Conservation (phyloP, 176 grass and related monocot genomes). For the Poa annua region DNA sequence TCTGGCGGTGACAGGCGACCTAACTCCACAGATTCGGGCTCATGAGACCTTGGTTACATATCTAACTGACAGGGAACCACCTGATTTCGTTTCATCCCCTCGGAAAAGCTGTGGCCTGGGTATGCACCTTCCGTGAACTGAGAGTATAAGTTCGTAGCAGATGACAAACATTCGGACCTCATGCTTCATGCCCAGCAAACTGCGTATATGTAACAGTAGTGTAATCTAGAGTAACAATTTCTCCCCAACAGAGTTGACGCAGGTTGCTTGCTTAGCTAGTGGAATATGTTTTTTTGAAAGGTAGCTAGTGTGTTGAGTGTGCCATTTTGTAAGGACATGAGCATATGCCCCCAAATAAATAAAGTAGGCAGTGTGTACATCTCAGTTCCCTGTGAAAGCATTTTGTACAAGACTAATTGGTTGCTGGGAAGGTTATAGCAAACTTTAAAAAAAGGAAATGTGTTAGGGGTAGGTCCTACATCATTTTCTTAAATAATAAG, state of each 20-base stretch:
- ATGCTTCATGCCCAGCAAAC: background rate
- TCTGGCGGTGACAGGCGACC: constrained; percentile 47
- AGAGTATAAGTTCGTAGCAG: background rate
- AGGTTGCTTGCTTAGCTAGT: background rate
- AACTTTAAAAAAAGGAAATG: too few species aligned
- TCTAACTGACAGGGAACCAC: constrained; percentile 4
- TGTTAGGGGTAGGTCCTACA: too few species aligned
- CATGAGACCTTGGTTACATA: constrained; percentile 35
- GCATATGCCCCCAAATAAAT: background rate
- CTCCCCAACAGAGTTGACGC: background rate
- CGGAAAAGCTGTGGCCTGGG: background rate
- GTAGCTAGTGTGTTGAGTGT: constrained; percentile 6
- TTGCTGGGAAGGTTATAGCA: too few species aligned
- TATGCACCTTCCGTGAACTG: background rate
- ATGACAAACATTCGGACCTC: background rate
- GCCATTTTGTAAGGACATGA: constrained; percentile 21
- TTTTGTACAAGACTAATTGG: too few species aligned
- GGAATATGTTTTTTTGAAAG: background rate
- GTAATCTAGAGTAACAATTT: constrained; percentile 24
- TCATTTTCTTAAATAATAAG: too few species aligned
- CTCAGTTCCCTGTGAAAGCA: background rate
- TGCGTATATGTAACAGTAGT: background rate
- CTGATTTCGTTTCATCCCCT: background rate
- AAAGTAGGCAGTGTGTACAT: background rate
- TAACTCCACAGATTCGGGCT: constrained; percentile 63